phyloP scores from a whole-genome alignment of 345 rosid species.

The Hypericum perforatum region DNA sequence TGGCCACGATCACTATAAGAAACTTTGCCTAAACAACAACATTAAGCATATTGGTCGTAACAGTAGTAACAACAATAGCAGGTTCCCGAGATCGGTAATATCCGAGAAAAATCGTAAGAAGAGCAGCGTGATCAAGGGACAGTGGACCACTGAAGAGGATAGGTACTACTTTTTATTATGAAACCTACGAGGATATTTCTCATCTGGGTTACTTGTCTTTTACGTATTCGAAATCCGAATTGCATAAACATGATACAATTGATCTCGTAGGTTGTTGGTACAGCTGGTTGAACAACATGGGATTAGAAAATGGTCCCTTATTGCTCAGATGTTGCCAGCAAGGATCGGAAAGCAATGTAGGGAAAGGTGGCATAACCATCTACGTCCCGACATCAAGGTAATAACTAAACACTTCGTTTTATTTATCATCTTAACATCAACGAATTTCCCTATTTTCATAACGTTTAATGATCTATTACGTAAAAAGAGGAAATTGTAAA shows the following conservation, averaged over 20 bases:
- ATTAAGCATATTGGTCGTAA: too few relatives aligned
- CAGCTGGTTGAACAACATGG: slow-evolving; percentile 8
- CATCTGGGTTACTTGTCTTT: neutral
- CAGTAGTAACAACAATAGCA: too few relatives aligned
- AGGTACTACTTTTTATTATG: neutral
- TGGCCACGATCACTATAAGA: too few relatives aligned
- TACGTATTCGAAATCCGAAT: neutral
- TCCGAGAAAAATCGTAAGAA: neutral
- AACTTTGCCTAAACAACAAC: too few relatives aligned
- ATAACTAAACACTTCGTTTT: neutral
- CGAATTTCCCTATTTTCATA: too few relatives aligned
- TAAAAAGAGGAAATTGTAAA: too few relatives aligned
- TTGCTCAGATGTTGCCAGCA: slow-evolving; percentile 9
- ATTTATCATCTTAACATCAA: too few relatives aligned
- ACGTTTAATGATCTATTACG: too few relatives aligned
- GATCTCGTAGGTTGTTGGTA: neutral
- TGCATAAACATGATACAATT: neutral
- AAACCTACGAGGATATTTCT: neutral
- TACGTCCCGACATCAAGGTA: slow-evolving; percentile 1
- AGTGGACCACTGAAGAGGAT: neutral
- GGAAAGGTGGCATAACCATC: slow-evolving; percentile 5
- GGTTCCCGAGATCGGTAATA: too few relatives aligned
- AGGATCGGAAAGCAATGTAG: slow-evolving; percentile 8
- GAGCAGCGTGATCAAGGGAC: neutral
- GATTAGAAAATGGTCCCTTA: slow-evolving; percentile 5